These are phyloP conservation scores for Neonothopanus nambi DNA, from an alignment of 1,284 basidiomycete genomes.

Conservation along the genomic window DNA sequence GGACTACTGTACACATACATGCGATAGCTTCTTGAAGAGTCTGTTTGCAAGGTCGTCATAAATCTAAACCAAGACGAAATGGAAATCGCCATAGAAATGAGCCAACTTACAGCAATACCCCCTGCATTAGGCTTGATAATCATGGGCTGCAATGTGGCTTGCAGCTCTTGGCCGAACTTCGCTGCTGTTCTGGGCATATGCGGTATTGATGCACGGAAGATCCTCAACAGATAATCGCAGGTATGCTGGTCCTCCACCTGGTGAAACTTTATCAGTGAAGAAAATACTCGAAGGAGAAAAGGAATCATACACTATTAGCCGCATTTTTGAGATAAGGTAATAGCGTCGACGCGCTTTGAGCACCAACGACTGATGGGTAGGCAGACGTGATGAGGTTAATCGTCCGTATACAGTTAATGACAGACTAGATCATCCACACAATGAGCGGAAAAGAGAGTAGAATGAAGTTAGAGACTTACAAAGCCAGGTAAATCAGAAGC, in stretches of 20 bases:
- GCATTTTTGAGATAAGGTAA: conserved; percentile 87
- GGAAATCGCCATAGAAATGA: too few species aligned
- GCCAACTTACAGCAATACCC: conserved; percentile 55
- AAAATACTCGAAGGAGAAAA: not conserved
- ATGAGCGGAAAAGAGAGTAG: conserved; percentile 11
- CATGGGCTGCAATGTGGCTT: conserved; percentile 81
- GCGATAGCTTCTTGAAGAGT: conserved; percentile 88
- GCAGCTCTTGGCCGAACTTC: conserved; percentile 85
- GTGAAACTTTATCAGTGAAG: not conserved
- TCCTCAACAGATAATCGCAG: conserved; percentile 83
- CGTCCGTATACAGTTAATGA: conserved; percentile 80
- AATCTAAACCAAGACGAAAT: too few species aligned
- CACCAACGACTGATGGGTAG: conserved; percentile 80
- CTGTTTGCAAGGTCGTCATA: conserved; percentile 35
- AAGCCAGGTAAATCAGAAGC: conserved; percentile 77
- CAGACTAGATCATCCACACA: conserved; percentile 49
- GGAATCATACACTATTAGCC: conserved; percentile 51
- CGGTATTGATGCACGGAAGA: conserved; percentile 85
- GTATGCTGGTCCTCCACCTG: conserved; percentile 83
- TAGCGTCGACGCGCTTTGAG: conserved; percentile 76
- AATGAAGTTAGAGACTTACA: conserved; percentile 44
- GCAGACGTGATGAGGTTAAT: conserved; percentile 82
- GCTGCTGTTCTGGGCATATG: conserved; percentile 85
- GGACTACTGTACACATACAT: conserved; percentile 86
- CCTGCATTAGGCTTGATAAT: conserved; percentile 79